A percentile compares a stretch with the other conserved stretches of the same genome.
phyloP scores from a whole-genome alignment of 148 eudicot genomes.

The Rhododendron ovatum region DNA sequence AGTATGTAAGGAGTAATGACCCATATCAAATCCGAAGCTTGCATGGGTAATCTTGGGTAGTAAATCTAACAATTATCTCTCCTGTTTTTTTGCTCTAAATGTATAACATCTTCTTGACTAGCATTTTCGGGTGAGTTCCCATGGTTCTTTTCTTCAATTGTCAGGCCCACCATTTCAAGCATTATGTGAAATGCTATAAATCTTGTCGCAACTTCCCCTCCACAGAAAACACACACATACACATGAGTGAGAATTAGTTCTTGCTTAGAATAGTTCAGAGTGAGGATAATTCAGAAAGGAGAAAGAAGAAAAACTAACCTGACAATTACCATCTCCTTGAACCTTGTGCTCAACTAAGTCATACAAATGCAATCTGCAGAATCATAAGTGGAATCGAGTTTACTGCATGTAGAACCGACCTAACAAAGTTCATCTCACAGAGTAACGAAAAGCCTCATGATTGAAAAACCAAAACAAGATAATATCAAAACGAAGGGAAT shows the following conservation, averaged over 20 bases:
- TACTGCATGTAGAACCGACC: neutral
- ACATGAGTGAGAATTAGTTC: neutral
- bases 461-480: neutral
- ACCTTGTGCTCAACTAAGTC: constrained; percentile 86
- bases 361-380: constrained; percentile 79
- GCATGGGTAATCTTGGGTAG: neutral
- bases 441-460: constrained; percentile 1
- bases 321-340: constrained; percentile 97
- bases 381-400: constrained; percentile 20
- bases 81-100: neutral
- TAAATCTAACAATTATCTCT: neutral
- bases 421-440: neutral
- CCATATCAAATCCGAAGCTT: neutral
- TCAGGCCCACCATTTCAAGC: neutral
- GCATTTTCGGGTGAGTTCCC: neutral
- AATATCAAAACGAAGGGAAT: neutral
- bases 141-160: neutral
- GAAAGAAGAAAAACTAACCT: constrained; percentile 41
- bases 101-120: neutral
- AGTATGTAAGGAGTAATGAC: neutral
- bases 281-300: neutral
- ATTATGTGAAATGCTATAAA: neutral
- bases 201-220: neutral
- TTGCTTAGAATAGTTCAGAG: neutral
- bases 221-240: neutral